A percentile compares a stretch with the other conserved stretches of the same genome.
Evolutionary conservation across 2,329 filamentous ascomycete species (phyloP).

Genomic region (Keithomyces neogunnii): DNA sequence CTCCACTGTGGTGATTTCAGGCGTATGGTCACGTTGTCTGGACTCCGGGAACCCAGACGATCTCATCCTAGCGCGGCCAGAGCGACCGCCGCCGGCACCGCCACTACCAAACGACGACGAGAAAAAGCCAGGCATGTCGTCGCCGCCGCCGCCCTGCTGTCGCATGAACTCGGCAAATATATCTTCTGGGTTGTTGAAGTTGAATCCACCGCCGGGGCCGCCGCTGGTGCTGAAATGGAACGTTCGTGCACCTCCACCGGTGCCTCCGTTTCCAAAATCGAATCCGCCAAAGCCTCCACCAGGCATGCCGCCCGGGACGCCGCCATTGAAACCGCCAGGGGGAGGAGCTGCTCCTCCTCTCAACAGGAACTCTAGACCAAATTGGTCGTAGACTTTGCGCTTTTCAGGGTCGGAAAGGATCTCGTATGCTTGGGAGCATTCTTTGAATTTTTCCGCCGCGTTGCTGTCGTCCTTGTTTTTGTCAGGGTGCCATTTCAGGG

Average conservation of each 20-base stretch:
- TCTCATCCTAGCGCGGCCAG: slow-evolving; percentile 34
- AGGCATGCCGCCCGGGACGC: slow-evolving; percentile 50
- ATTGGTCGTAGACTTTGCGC: slow-evolving; percentile 90
- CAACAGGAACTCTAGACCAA: slow-evolving; percentile 85
- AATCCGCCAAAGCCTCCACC: slow-evolving; percentile 44
- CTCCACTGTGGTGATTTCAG: slow-evolving; percentile 87
- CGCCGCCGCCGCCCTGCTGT: slow-evolving; percentile 30
- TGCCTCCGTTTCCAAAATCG: slow-evolving; percentile 40
- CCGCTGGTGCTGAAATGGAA: slow-evolving; percentile 57
- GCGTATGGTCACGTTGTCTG: slow-evolving; percentile 39
- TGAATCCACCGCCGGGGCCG: slow-evolving; percentile 57
- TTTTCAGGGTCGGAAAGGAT: slow-evolving; percentile 97
- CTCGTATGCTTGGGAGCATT: slow-evolving; percentile 95
- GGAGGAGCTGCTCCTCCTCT: slow-evolving; percentile 66
- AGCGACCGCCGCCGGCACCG: slow-evolving; percentile 26
- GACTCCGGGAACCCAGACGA: slow-evolving; percentile 27
- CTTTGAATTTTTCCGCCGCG: slow-evolving; percentile 93
- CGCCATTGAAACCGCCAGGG: slow-evolving; percentile 44
- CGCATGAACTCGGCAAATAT: slow-evolving; percentile 83
- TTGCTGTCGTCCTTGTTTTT: slow-evolving; percentile 91
- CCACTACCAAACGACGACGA: slow-evolving; percentile 37
- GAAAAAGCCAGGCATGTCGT: slow-evolving; percentile 45
- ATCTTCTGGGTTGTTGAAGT: slow-evolving; percentile 72
- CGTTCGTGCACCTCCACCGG: slow-evolving; percentile 40
- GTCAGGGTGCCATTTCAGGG: slow-evolving; percentile 90